These are phyloP conservation scores for Stachybotrys echinatus DNA, from an alignment of 2,329 filamentous ascomycete genomes.

Conservation along the genomic window DNA sequence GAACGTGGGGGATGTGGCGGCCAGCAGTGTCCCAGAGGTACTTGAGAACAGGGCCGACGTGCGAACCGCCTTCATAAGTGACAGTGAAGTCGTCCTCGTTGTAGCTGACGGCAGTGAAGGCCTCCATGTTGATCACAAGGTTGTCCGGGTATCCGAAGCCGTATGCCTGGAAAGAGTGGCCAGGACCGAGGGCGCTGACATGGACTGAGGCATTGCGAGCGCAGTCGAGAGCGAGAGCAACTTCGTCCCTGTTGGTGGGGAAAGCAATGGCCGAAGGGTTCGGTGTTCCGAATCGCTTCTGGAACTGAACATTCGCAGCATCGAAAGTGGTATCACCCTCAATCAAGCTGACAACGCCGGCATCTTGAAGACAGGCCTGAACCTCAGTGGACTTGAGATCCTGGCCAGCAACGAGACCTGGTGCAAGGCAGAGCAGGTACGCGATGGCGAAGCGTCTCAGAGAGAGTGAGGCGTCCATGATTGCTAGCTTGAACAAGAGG, in stretches of 20 bases:
- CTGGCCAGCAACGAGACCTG: conserved; percentile 1
- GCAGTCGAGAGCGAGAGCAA: conserved; percentile 15
- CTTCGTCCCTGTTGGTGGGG: conserved; percentile 10
- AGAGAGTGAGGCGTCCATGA: conserved; percentile 4
- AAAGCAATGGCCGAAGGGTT: conserved; percentile 15
- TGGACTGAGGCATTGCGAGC: conserved; percentile 15
- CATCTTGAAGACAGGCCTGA: conserved; percentile 9
- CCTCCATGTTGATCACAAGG: conserved; percentile 16
- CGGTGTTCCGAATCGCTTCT: conserved; percentile 12
- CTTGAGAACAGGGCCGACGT: conserved; percentile 15
- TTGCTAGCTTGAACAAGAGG: no score
- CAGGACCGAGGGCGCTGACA: conserved; percentile 14
- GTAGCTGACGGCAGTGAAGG: conserved; percentile 15
- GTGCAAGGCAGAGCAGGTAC: conserved; percentile 5
- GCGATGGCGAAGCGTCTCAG: conserved; percentile 7
- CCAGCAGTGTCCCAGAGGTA: conserved; percentile 18
- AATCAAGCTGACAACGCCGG: conserved; percentile 13
- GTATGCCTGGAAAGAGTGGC: conserved; percentile 15
- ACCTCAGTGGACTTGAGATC: not conserved
- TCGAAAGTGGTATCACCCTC: conserved; percentile 12
- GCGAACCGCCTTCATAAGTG: conserved; percentile 15
- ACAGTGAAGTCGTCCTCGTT: conserved; percentile 9
- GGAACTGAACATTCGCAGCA: conserved; percentile 11
- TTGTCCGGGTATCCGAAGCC: conserved; percentile 13
- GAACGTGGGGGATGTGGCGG: conserved; percentile 16